These are phyloP conservation scores for Chara braunii DNA, from an alignment of 139 green algal species.

Conservation along the genomic window DNA sequence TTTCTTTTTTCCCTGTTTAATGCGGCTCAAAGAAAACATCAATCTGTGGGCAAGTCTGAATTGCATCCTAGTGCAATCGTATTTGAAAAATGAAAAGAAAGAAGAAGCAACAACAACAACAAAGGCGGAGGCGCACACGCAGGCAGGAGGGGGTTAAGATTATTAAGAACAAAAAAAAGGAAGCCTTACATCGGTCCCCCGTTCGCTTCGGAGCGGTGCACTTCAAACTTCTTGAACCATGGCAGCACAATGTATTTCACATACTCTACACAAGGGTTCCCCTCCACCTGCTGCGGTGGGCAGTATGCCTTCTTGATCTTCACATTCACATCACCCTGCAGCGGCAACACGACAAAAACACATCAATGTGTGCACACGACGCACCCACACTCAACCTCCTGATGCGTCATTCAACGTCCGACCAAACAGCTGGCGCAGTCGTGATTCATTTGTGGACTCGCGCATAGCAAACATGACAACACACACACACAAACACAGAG, in stretches of 20 bases:
- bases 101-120: background rate
- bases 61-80: background rate
- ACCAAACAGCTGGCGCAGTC: too few relatives aligned
- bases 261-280: conserved; percentile 94
- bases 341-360: conserved; percentile 57
- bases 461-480: too few relatives aligned
- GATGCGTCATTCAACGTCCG: too few relatives aligned
- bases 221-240: conserved; percentile 73
- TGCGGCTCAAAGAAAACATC: background rate
- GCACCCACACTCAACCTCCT: too few relatives aligned
- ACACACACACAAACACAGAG: too few relatives aligned
- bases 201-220: conserved; percentile 58
- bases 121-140: background rate
- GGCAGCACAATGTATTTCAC: conserved; percentile 85
- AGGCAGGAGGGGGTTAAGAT: background rate
- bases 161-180: conserved; percentile 1
- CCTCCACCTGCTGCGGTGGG: conserved; percentile 56
- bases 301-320: conserved; percentile 99
- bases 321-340: conserved; percentile 71
- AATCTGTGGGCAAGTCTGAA: background rate
- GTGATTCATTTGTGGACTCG: too few relatives aligned
- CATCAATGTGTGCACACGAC: too few relatives aligned
- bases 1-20: background rate
- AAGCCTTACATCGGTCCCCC: conserved; percentile 66
- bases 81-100: background rate